These are phyloP conservation scores for Helotiales sp. DNA, from an alignment of 2,329 filamentous ascomycete genomes.

Conservation along the genomic window DNA sequence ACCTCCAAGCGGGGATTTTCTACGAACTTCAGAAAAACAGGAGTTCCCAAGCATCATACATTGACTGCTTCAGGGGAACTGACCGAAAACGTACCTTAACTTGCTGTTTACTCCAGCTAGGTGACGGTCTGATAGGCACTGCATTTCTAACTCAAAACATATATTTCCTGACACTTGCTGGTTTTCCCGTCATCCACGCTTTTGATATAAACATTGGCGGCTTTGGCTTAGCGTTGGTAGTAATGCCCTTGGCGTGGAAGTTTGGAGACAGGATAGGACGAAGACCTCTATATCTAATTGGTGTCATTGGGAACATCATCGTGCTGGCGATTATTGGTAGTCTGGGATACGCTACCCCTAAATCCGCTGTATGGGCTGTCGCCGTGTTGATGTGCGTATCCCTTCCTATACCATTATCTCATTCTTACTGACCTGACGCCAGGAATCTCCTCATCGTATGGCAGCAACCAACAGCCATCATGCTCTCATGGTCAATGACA, in stretches of 20 bases:
- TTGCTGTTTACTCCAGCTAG: slow-evolving; percentile 36
- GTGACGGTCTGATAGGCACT: slow-evolving; percentile 36
- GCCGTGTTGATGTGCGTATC: slow-evolving; percentile 19
- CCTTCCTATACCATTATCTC: background rate
- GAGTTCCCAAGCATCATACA: slow-evolving; percentile 23
- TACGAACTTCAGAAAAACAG: slow-evolving; percentile 5
- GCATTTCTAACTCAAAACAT: slow-evolving; percentile 26
- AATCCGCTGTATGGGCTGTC: slow-evolving; percentile 19
- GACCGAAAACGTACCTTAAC: slow-evolving; percentile 40
- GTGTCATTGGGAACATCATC: slow-evolving; percentile 18
- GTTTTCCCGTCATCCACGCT: slow-evolving; percentile 25
- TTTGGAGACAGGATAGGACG: slow-evolving; percentile 36
- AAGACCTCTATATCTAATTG: slow-evolving; percentile 35
- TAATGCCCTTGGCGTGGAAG: slow-evolving; percentile 18
- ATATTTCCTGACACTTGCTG: slow-evolving; percentile 22
- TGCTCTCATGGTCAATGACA: slow-evolving; percentile 20
- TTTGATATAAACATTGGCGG: slow-evolving; percentile 25
- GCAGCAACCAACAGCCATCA: slow-evolving; percentile 19
- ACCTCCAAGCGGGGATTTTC: slow-evolving; percentile 12
- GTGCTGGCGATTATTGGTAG: slow-evolving; percentile 18
- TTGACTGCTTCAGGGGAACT: slow-evolving; percentile 38
- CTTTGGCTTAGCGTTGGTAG: slow-evolving; percentile 19
- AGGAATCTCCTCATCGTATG: slow-evolving; percentile 27
- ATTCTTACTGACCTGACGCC: background rate
- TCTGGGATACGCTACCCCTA: slow-evolving; percentile 13